Evolutionary conservation across 805 yeast genomes (phyloP).

Genomic region (Sugiyamaella marilandica): DNA sequence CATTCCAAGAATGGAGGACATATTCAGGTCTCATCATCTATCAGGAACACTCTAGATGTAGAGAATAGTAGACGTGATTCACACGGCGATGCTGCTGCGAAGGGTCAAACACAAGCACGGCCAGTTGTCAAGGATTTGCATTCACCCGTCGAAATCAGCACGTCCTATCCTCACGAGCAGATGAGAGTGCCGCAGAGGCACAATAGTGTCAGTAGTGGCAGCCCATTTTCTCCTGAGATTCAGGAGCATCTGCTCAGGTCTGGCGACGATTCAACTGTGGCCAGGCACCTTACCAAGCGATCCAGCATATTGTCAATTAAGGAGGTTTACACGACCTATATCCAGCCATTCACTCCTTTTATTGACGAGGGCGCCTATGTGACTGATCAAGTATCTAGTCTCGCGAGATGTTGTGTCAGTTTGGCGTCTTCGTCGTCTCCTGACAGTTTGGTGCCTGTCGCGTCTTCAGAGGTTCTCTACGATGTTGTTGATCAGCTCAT

Average conservation of each 20-base stretch:
- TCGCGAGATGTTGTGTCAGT: slow-evolving; percentile 13
- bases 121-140: no score
- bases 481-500: slow-evolving; percentile 10
- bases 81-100: no score
- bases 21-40: no score
- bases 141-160: neutral
- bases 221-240: neutral
- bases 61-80: no score
- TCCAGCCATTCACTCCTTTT: slow-evolving; percentile 15
- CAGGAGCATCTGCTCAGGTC: neutral
- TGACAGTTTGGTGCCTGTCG: slow-evolving; percentile 8
- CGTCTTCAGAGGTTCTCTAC: slow-evolving; percentile 4
- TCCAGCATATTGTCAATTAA: slow-evolving; percentile 1
- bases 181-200: neutral
- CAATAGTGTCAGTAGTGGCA: neutral
- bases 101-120: no score
- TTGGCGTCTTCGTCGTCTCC: slow-evolving; percentile 12
- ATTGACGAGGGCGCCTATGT: neutral
- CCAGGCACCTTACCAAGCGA: neutral
- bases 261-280: neutral
- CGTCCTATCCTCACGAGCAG: neutral
- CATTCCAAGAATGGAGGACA: neutral
- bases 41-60: no score
- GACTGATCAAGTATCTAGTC: neutral
- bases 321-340: slow-evolving; percentile 8